Conservation (phyloP, 2,329 filamentous ascomycete species). For the Thelonectria discophora region DNA sequence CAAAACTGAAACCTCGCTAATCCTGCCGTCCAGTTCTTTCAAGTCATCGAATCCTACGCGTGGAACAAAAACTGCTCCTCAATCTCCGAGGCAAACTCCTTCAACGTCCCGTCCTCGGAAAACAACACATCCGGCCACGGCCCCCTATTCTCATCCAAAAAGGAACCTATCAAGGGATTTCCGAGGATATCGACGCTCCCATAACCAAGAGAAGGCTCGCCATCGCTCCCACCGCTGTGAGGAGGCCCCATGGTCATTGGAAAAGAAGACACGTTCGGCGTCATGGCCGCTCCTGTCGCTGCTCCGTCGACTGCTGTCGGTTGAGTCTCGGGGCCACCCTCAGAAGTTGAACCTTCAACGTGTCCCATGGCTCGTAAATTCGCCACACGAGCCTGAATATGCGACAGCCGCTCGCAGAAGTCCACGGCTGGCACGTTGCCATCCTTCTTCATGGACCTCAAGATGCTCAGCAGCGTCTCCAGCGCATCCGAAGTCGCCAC, state of each 20-base stretch:
- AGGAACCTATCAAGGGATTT: conserved; percentile 41
- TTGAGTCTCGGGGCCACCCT: not conserved
- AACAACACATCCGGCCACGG: conserved; percentile 41
- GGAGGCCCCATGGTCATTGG: conserved; percentile 22
- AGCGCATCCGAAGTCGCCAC: conserved; percentile 41
- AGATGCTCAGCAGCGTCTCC: conserved; percentile 42
- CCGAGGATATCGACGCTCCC: conserved; percentile 37
- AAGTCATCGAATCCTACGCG: not conserved
- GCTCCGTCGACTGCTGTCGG: not conserved
- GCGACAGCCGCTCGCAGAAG: conserved; percentile 42
- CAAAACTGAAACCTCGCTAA: not conserved
- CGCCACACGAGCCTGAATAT: conserved; percentile 34
- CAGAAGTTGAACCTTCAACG: conserved; percentile 11
- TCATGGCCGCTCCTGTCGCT: not conserved
- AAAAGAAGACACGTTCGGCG: not conserved
- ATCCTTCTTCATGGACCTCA: conserved; percentile 43
- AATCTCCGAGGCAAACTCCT: conserved; percentile 41
- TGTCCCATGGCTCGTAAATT: conserved; percentile 29
- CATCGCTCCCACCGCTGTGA: not conserved
- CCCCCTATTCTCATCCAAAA: conserved; percentile 40
- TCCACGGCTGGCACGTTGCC: conserved; percentile 44
- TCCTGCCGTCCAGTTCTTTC: not conserved
- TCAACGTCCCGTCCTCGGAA: conserved; percentile 38
- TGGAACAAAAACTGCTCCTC: conserved; percentile 40
- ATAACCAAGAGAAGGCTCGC: conserved; percentile 21